Base-by-base conservation (phyloP, 345 rosid genomes). In the Euphorbia tirucalli region DNA sequence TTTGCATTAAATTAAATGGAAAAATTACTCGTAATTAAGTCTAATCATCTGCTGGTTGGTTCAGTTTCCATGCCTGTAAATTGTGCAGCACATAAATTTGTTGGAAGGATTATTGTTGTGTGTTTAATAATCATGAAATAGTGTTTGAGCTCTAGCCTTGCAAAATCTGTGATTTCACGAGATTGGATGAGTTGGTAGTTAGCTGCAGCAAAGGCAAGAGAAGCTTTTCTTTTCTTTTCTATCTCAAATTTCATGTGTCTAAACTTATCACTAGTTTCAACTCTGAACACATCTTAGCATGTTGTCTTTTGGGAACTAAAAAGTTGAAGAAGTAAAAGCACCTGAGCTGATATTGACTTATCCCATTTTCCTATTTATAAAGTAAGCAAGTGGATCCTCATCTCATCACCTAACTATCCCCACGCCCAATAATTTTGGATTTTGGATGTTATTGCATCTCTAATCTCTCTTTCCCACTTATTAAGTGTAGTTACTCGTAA, bases 91-190 rank as follows among this genome's bases (percentile, higher is more conserved):
- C 14, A 63, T 61, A 37, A 65, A 25, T 71, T 28, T 13, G 28
- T 32, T 50, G 68, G 56, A 72, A 56, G 39, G 39, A 62, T 46
- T 50, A 71, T 52, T 56, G 61, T 69, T 69, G 3, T 50, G 68
- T 59, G 22, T 22, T 79, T 50, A 39, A 35, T 54, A 31, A 57
- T 56, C 18, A 63, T 54, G 57, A 50, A 27, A 32, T 28, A 62
- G 62, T 50, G 72, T 49, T 46, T 57, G 69, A 48, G 60, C 68
- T 79, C 72, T 52, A 62, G 14, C 66, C 59, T 71, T 70, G 61
- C 56, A 63, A 74, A 73, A 73, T 73, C 86, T 77, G 83, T 83
- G 84, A 81, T 72, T 61, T 86, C 90, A 85, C 87, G 77, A 72
- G 87, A 79, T 71, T 25, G 61, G 73, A 74, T 79, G 71, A 71